Base-by-base conservation (phyloP, 306 rosid genomes). In the Lathyrus tuberosus region DNA sequence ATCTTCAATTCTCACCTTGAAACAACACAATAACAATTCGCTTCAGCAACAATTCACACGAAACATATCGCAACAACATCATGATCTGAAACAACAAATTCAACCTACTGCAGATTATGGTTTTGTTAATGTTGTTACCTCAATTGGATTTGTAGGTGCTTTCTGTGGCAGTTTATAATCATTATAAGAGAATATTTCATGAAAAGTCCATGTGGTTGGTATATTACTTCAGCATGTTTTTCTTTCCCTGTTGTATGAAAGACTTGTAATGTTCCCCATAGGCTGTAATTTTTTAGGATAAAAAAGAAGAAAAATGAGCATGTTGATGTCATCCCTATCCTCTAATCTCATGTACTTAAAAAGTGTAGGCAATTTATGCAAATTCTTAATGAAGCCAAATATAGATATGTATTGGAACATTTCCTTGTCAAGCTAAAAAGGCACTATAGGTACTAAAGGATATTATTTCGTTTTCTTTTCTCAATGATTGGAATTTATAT, bases 151-250 rank as follows among this genome's bases (percentile, higher is more conserved):
- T 79, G 68, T 80, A 94, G 99, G 99, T 95, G 75, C 91, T 95
- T 52, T 80, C 99, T 51, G 96, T 95, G 81, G 96, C 97, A 42
- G 99, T 95, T 59, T 95, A 91, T 88, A 95, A 95, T 82, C 97
- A 95, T 72, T 95, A 95, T 71, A 89, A 91, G 91, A 89, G 99
- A 59, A 77, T 95, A 63, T 74, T 77, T 67, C 82, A 86, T 51
- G 99, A 95, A 41, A 67, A 67, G 38, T 79, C 83, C 30, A 91
- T 78, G 77, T 86, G 94, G 92, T 88, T 78, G 79, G 93, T 77
- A 61, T 70, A 16, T 80, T 62, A 56, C 75, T 71, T 71, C 69
- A 67, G 42, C 40, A 3, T 53, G 33, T 53, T 22, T 20, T 49
- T 65, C 66, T n/a, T 40, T 59, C 48, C 59, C 66, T n/a, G 30